These are phyloP conservation scores for Suillus fuscotomentosus DNA, from an alignment of 768 basidiomycete species.

Conservation along the genomic window DNA sequence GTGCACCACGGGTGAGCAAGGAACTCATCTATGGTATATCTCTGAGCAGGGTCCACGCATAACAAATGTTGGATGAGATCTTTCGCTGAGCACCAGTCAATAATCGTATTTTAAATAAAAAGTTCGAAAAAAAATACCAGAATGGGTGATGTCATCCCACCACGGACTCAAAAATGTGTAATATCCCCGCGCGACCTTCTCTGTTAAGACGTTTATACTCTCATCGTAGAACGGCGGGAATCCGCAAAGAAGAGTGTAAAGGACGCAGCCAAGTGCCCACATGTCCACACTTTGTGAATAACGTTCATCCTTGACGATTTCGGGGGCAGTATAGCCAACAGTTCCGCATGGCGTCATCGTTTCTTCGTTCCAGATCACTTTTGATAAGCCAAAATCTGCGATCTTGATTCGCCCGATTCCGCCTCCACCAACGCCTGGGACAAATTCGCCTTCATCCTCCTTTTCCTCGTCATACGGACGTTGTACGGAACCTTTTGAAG, in stretches of 20 bases:
- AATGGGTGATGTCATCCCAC: slow-evolving; percentile 94
- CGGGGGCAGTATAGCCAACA: slow-evolving; percentile 98
- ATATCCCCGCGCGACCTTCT: slow-evolving; percentile 96
- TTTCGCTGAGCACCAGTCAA: slow-evolving; percentile 60
- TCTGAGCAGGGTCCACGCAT: slow-evolving; percentile 92
- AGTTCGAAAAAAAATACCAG: slow-evolving; percentile 49
- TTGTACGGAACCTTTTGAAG: slow-evolving; percentile 69
- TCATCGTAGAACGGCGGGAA: slow-evolving; percentile 99
- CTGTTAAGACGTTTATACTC: slow-evolving; percentile 95
- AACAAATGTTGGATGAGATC: slow-evolving; percentile 93
- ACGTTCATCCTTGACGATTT: slow-evolving; percentile 98
- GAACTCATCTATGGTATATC: slow-evolving; percentile 98
- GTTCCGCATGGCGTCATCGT: slow-evolving; percentile 99
- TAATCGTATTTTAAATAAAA: slow-evolving; percentile 11
- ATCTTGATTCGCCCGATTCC: slow-evolving; percentile 99
- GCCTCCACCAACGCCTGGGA: slow-evolving; percentile 89
- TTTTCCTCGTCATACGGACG: slow-evolving; percentile 98
- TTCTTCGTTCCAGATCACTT: slow-evolving; percentile 98
- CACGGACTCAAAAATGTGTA: slow-evolving; percentile 99
- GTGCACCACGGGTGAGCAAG: slow-evolving; percentile 95
- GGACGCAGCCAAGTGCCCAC: slow-evolving; percentile 99
- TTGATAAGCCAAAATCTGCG: slow-evolving; percentile 96
- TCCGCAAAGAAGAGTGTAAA: slow-evolving; percentile 96
- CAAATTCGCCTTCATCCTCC: slow-evolving; percentile 96
- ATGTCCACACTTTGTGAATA: slow-evolving; percentile 97